phyloP scores from a whole-genome alignment of 306 rosid genomes.

The Trifolium repens region DNA sequence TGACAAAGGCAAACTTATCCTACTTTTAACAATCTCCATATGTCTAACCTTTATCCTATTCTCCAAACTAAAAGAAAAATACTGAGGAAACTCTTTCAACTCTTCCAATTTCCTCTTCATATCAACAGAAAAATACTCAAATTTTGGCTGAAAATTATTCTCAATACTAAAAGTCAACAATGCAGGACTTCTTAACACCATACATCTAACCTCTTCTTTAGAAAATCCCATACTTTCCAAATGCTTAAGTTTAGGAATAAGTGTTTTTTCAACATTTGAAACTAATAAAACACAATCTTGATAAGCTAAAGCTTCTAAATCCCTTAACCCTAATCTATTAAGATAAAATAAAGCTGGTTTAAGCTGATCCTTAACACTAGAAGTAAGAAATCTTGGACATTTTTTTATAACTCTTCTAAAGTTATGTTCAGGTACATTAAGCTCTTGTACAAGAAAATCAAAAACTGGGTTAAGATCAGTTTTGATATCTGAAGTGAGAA shows the following conservation, averaged over 20 bases:
- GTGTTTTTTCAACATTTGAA: conserved; percentile 75
- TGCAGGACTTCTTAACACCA: conserved; percentile 82
- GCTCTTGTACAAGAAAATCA: conserved; percentile 64
- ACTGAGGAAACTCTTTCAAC: conserved; percentile 82
- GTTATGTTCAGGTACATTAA: conserved; percentile 62
- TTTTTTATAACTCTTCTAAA: conserved; percentile 73
- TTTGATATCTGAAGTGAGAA: conserved; percentile 71
- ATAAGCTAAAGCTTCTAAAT: conserved; percentile 67
- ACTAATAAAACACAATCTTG: conserved; percentile 75
- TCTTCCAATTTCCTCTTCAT: conserved; percentile 73
- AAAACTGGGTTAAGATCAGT: conserved; percentile 80
- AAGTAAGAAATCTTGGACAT: conserved; percentile 83
- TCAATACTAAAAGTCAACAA: conserved; percentile 86
- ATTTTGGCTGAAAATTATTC: conserved; percentile 79
- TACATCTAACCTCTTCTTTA: conserved; percentile 53
- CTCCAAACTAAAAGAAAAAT: conserved; percentile 84
- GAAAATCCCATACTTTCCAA: conserved; percentile 68
- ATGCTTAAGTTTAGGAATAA: conserved; percentile 70
- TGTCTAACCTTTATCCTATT: conserved; percentile 93
- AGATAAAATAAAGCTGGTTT: conserved; percentile 73
- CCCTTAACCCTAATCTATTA: conserved; percentile 74
- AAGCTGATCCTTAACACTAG: conserved; percentile 79
- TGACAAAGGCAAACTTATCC: conserved; percentile 61
- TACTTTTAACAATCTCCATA: conserved; percentile 58
- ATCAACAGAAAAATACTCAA: conserved; percentile 60